Percentiles rank a stretch among this genome's conserved stretches.
Evolutionary conservation across 2,329 filamentous ascomycete genomes (phyloP).

Genomic region (Polychaeton citri): DNA sequence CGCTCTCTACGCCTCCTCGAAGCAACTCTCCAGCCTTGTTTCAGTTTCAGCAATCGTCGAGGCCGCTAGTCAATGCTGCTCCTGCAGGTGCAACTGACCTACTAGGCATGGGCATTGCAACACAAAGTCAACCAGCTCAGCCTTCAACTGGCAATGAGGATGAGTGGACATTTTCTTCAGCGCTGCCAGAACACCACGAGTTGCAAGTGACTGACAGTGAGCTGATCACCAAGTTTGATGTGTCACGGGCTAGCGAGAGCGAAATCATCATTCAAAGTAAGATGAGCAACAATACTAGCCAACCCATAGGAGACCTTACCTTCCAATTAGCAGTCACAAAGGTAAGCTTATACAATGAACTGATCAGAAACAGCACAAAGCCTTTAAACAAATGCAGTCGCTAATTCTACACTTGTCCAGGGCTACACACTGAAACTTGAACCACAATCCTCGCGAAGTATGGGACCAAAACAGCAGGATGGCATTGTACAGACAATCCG

Average conservation of each 20-base stretch:
- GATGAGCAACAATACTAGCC: slow-evolving; percentile 70
- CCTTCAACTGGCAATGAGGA: slow-evolving; percentile 45
- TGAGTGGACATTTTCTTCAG: slow-evolving; percentile 87
- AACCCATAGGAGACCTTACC: slow-evolving; percentile 64
- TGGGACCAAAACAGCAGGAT: slow-evolving; percentile 57
- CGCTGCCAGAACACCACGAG: slow-evolving; percentile 59
- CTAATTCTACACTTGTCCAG: slow-evolving; percentile 21
- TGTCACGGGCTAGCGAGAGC: slow-evolving; percentile 43
- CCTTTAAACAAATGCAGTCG: not conserved
- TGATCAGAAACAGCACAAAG: no score
- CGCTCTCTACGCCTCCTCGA: slow-evolving; percentile 40
- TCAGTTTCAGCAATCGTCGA: slow-evolving; percentile 33
- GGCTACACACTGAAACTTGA: slow-evolving; percentile 69
- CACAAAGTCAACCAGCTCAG: slow-evolving; percentile 26
- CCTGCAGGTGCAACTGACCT: slow-evolving; percentile 11
- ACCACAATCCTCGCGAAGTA: slow-evolving; percentile 67
- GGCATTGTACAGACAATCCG: slow-evolving; percentile 74
- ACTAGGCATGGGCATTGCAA: slow-evolving; percentile 23
- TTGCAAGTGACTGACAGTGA: slow-evolving; percentile 50
- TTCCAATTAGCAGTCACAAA: slow-evolving; percentile 92
- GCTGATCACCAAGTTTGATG: slow-evolving; percentile 61
- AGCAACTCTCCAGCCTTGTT: slow-evolving; percentile 31
- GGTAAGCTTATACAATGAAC: no score
- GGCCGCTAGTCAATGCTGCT: slow-evolving; percentile 16
- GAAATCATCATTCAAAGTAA: slow-evolving; percentile 57